Conservation (phyloP, 2,329 filamentous ascomycete species). For the Penicillium sp. region DNA sequence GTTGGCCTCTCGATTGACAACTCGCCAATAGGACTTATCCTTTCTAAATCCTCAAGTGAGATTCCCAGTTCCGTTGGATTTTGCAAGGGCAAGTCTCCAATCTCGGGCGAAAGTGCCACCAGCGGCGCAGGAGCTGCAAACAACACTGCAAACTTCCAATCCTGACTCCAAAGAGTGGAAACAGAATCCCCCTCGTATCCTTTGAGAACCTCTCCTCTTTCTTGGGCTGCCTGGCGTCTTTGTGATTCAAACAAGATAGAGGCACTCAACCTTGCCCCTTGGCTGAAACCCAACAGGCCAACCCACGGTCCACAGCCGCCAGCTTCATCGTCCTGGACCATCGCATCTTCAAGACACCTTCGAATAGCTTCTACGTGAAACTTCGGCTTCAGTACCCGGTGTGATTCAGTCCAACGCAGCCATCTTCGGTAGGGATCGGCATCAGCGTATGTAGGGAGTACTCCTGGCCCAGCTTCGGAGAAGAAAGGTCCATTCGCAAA, state of each 20-base stretch:
- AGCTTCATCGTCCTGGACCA: conserved; percentile 44
- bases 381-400: conserved; percentile 48
- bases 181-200: neutral
- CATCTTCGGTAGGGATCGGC: conserved; percentile 65
- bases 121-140: conserved; percentile 64
- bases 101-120: conserved; percentile 44
- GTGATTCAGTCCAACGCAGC: conserved; percentile 40
- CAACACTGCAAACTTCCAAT: conserved; percentile 62
- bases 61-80: neutral
- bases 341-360: conserved; percentile 47
- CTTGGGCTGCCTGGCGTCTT: conserved; percentile 1
- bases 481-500: conserved; percentile 71
- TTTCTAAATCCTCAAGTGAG: neutral
- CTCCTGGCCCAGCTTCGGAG: conserved; percentile 62
- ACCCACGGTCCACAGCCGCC: conserved; percentile 60
- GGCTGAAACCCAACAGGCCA: conserved; percentile 65
- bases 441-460: conserved; percentile 65
- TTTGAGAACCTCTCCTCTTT: neutral
- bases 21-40: neutral
- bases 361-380: conserved; percentile 41
- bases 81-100: conserved; percentile 34
- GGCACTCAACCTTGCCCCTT: conserved; percentile 63
- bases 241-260: conserved; percentile 65
- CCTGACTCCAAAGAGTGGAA: conserved; percentile 27
- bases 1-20: conserved; percentile 58